Evolutionary conservation across 495 filamentous ascomycete species (phyloP).

Genomic region (Penicillium crystallinum): DNA sequence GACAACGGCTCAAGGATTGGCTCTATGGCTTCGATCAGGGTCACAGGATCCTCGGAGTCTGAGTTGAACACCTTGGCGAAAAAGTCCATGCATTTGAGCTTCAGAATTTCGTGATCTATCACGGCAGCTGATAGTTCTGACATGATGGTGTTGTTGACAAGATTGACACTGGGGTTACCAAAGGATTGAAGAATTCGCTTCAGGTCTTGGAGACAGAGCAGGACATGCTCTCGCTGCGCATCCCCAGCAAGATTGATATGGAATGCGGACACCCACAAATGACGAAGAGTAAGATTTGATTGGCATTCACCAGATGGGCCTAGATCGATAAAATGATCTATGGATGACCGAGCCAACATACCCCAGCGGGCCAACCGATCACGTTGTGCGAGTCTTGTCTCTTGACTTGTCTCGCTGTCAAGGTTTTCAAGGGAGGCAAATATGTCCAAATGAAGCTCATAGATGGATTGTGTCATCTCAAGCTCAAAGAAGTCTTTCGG

Average conservation of each 20-base stretch:
- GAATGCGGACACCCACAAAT: slow-evolving; percentile 81
- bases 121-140: slow-evolving; percentile 77
- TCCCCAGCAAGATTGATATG: slow-evolving; percentile 64
- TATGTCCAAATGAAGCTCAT: slow-evolving; percentile 85
- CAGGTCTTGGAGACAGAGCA: slow-evolving; percentile 75
- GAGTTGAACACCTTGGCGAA: slow-evolving; percentile 77
- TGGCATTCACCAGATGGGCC: slow-evolving; percentile 19
- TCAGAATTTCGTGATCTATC: slow-evolving; percentile 83
- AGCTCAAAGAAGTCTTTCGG: slow-evolving; percentile 22
- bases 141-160: slow-evolving; percentile 86
- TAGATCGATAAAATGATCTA: slow-evolving; percentile 45
- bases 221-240: slow-evolving; percentile 66
- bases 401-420: slow-evolving; percentile 59
- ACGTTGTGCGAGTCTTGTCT: slow-evolving; percentile 54
- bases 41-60: slow-evolving; percentile 63
- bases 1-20: slow-evolving; percentile 77
- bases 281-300: slow-evolving; percentile 47
- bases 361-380: slow-evolving; percentile 74
- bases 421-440: slow-evolving; percentile 73
- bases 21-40: slow-evolving; percentile 86
- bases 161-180: slow-evolving; percentile 47
- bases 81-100: slow-evolving; percentile 92
- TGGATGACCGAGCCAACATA: slow-evolving; percentile 58
- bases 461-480: slow-evolving; percentile 69
- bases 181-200: slow-evolving; percentile 43